Percentiles rank a stretch among this genome's conserved stretches.
phyloP scores from a whole-genome alignment of 1,284 basidiomycete genomes.

The Cutaneotrichosporon cavernicola region DNA sequence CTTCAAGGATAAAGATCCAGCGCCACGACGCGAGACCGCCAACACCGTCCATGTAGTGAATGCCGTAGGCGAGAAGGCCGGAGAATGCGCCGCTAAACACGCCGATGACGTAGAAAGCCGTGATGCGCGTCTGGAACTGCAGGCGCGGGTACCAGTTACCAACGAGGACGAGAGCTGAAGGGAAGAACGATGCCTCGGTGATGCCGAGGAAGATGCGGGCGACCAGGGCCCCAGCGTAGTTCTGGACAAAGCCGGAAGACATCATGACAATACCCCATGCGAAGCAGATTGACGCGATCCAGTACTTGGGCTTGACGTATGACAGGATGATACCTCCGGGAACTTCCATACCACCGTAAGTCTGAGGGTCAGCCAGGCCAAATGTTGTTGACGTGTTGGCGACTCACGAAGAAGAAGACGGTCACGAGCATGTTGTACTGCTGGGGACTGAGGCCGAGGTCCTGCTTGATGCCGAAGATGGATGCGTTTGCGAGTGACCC shows the following conservation, averaged over 20 bases:
- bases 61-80: conserved; percentile 43
- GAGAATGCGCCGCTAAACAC: conserved; percentile 35
- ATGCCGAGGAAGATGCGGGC: conserved; percentile 16
- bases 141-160: conserved; percentile 53
- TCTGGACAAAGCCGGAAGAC: conserved; percentile 60
- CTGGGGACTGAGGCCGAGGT: conserved; percentile 16
- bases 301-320: conserved; percentile 25
- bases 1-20: conserved; percentile 44
- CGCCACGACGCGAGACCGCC: conserved; percentile 55
- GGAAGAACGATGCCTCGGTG: conserved; percentile 36
- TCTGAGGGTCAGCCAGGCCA: conserved; percentile 2
- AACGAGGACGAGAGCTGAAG: conserved; percentile 25
- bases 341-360: conserved; percentile 25
- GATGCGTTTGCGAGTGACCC: conserved; percentile 24
- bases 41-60: conserved; percentile 37
- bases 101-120: conserved; percentile 59
- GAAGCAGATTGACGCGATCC: conserved; percentile 52
- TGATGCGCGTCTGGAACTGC: conserved; percentile 53
- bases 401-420: conserved; percentile 28
- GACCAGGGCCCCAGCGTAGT: conserved; percentile 55
- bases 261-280: conserved; percentile 61
- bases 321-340: conserved; percentile 24
- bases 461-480: conserved; percentile 27
- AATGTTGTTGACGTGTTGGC: not conserved
- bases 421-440: conserved; percentile 30